Conservation (phyloP, 768 basidiomycete species). For the Macrocybe gigantea region DNA sequence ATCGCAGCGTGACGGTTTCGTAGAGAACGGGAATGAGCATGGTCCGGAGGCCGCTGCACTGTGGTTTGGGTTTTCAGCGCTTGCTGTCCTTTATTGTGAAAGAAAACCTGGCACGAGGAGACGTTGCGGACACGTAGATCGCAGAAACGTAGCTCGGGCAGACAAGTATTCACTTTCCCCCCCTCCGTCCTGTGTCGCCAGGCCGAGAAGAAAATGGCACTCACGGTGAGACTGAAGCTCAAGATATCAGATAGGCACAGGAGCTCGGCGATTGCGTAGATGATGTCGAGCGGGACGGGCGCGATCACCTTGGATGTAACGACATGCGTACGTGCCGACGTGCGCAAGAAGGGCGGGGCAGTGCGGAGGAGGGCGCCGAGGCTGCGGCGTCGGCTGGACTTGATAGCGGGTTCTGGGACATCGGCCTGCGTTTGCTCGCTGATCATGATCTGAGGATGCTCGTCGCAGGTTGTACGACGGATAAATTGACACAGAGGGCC, state of each 20-base stretch:
- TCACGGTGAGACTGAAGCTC: constrained; percentile 34
- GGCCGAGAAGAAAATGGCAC: constrained; percentile 6
- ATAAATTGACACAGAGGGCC: too few relatives aligned
- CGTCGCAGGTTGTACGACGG: too few relatives aligned
- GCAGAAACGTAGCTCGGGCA: too few relatives aligned
- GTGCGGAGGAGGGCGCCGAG: constrained; percentile 29
- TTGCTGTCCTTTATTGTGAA: constrained; percentile 2
- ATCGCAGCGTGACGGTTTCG: constrained; percentile 37
- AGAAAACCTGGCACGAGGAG: neutral
- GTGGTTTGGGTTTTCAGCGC: neutral
- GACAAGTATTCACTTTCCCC: too few relatives aligned
- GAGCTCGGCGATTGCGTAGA: constrained; percentile 31
- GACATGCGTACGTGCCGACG: constrained; percentile 17
- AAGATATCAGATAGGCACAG: constrained; percentile 32
- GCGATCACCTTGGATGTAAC: constrained; percentile 17
- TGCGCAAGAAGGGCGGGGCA: constrained; percentile 20
- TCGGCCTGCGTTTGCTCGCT: too few relatives aligned
- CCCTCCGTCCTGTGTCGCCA: too few relatives aligned
- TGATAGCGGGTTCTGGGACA: neutral
- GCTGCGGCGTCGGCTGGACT: constrained; percentile 17
- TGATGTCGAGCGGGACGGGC: constrained; percentile 32
- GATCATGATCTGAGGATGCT: too few relatives aligned
- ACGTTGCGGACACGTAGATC: too few relatives aligned
- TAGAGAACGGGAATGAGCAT: constrained; percentile 37
- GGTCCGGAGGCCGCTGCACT: constrained; percentile 25